Evolutionary conservation across 495 filamentous ascomycete species (phyloP), one percentile per base, ranked within the genome.

Genomic region (Thermothielavioides terrestris): DNA sequence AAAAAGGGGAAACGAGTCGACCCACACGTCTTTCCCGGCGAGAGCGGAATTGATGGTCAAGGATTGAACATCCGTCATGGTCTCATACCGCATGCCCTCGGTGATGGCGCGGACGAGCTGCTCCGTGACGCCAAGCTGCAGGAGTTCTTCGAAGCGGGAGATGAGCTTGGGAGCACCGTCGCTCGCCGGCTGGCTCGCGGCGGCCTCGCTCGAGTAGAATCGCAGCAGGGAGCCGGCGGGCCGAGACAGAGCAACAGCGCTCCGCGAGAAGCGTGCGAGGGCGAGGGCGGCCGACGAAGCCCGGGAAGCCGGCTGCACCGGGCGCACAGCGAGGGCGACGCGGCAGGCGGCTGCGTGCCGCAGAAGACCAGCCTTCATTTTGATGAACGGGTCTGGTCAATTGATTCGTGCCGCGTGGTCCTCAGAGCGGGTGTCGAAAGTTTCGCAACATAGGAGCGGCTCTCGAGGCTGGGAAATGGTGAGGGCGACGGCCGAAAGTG

Each of bases 11-110:
- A 36, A 12, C 18, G 27, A 23, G 10, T 0, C 14, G 20, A 70
- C 84, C 62, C 80, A 94, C 89, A 95, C 71, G 69, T 98, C 94
- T 27, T 65, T 69, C 15, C 92, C 94, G 50, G 79, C 74, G 35
- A 98, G 68, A 45, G 79, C 85, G 40, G 86, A 71, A 38, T 80
- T 79, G 58, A 98, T 87, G 3, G 94, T 94, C 65, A 80, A 65
- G 27, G 78, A 74, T 59, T 98, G 92, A n/a, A 98, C 90, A 8
- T 89, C 80, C 3, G 92, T 97, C 91, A 98, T 95, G 32, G 75
- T 83, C 20, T 84, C 76, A 56, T 94, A 77, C 3, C 74, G 68
- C 85, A 96, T 92, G 17, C 78, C 75, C 20, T 77, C 52, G 0
- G 80, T 86, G 57, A 97, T 80, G 36, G 82, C 80, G 6, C 73